Evolutionary conservation across 1,139 yeast species (phyloP).

Genomic region (Suhomyces bribrorum): DNA sequence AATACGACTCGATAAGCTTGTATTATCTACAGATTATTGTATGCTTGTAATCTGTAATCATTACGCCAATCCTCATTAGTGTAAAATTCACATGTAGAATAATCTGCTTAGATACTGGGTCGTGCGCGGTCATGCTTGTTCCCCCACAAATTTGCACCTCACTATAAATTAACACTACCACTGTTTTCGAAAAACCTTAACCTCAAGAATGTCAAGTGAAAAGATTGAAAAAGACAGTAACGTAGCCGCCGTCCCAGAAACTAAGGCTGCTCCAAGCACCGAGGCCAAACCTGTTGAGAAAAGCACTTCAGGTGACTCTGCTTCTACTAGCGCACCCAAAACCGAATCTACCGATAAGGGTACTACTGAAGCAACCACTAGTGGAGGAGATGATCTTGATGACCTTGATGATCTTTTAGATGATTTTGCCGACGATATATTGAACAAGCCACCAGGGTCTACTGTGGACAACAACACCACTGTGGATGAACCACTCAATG

Average conservation of each 20-base stretch:
- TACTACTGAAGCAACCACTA: constrained; percentile 2
- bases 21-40: background rate
- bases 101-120: background rate
- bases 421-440: constrained; percentile 75
- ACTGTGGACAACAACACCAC: constrained; percentile 21
- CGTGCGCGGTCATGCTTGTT: constrained; percentile 2
- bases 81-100: too few species aligned
- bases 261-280: background rate
- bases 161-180: background rate
- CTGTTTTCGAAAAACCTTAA: too few species aligned
- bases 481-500: constrained; percentile 27
- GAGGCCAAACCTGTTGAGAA: background rate
- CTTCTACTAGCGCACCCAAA: background rate
- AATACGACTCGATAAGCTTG: background rate
- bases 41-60: too few species aligned
- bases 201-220: constrained; percentile 7
- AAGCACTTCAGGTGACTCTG: background rate
- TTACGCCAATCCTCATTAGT: too few species aligned
- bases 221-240: constrained; percentile 1
- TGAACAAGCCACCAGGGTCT: constrained; percentile 63
- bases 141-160: constrained; percentile 6
- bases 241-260: background rate
- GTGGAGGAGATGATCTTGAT: constrained; percentile 59
- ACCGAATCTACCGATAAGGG: background rate
- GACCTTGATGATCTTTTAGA: constrained; percentile 75